Evolutionary conservation across 1,284 basidiomycete genomes (phyloP), one percentile per base, ranked within the genome.

Genomic region (Cutaneotrichosporon cavernicola): DNA sequence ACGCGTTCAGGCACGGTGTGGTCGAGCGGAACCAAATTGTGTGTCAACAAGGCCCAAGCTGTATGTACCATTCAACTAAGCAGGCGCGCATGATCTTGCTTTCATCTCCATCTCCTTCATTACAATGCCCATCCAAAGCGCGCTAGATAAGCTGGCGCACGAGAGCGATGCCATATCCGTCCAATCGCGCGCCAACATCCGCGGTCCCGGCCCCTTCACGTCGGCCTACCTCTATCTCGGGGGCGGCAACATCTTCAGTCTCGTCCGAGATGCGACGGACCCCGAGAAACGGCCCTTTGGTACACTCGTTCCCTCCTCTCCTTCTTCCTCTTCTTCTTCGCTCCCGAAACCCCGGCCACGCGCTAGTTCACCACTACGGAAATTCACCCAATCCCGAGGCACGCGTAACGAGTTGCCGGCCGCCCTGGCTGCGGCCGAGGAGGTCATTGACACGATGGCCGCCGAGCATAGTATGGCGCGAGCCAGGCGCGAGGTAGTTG

Each of bases 221-320:
- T 65, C 69, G 31, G 76, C 78, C 1, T 74, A 74, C 56, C 72
- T 80, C 18, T 60, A 73, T 56, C 66, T 72, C 6, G 66, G 55
- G 5, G 6, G 21, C 1, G 30, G 52, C 47, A 69, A 63, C 46
- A 64, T 80, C 3, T 65, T 73, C 5, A 47, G 60, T 5, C 69
- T 78, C n/a, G 78, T 81, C 49, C 71, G 79, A 10, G 79, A 81
- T 65, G 74, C 76, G 14, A 64, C 68, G 34, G 70, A 73, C 5
- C 65, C 73, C 38, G 80, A 81, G 65, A 62, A 63, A 10, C 60
- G 75, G 38, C 65, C 79, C 21, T 56, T 81, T 77, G 72, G 72
- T 32, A 76, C 74, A 60, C 66, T 79, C 8, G 22, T 52, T 32
- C n/a, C 38, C 22, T 16, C 64, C 11, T 50, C 49, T 22, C 18